These are phyloP conservation scores for Phaffomyces thermotolerans DNA, from an alignment of 805 yeast species.

Conservation along the genomic window DNA sequence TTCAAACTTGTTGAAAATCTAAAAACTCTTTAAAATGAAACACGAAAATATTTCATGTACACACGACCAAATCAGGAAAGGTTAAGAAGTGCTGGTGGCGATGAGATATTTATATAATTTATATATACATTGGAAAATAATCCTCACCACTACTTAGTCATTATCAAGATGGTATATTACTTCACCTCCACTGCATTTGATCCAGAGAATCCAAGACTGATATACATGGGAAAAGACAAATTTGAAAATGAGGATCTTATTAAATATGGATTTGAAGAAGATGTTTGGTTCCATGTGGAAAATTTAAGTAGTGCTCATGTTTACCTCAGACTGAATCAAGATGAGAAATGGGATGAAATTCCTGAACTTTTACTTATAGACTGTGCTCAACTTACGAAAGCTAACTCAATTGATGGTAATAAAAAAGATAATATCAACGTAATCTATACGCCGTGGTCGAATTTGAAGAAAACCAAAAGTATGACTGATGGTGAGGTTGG, in stretches of 20 bases:
- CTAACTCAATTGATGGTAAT: constrained; percentile 70
- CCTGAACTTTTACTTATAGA: constrained; percentile 46
- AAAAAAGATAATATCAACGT: constrained; percentile 60
- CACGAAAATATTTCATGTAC: background rate
- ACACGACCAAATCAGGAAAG: background rate
- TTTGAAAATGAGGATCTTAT: constrained; percentile 58
- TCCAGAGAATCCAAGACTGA: constrained; percentile 26
- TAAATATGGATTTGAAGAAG: constrained; percentile 55
- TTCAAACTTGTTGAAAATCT: too few relatives aligned
- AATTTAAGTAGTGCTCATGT: constrained; percentile 73
- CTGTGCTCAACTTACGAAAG: constrained; percentile 67
- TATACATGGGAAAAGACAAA: constrained; percentile 72
- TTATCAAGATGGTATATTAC: constrained; percentile 36
- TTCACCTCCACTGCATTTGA: constrained; percentile 31
- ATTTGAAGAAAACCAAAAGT: constrained; percentile 55
- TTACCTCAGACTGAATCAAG: constrained; percentile 48
- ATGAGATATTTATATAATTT: background rate
- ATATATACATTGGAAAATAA: too few relatives aligned
- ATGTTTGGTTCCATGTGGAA: constrained; percentile 80
- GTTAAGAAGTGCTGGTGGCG: background rate
- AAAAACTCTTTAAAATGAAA: too few relatives aligned
- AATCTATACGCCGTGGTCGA: constrained; percentile 68
- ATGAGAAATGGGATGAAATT: constrained; percentile 40
- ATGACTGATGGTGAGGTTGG: constrained; percentile 80
- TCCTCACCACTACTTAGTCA: too few relatives aligned